Conservation (phyloP, 768 basidiomycete species). For the Leucocoprinus birnbaumii region DNA sequence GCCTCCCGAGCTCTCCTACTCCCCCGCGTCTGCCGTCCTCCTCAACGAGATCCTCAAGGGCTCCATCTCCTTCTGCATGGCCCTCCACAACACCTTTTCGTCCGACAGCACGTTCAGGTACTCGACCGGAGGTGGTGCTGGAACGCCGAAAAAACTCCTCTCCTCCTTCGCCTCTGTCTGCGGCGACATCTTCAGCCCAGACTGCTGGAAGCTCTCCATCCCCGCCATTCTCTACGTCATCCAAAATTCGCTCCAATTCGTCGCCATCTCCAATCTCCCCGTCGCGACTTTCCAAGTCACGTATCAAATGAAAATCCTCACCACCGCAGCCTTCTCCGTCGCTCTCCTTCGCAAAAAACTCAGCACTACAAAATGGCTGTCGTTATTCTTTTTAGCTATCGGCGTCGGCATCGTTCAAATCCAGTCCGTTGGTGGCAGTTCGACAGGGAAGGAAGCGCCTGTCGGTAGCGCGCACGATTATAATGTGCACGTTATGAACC, state of each 20-base stretch:
- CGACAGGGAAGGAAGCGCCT: constrained; percentile 20
- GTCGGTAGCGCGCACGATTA: constrained; percentile 73
- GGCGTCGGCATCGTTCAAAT: constrained; percentile 96
- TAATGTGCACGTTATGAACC: constrained; percentile 75
- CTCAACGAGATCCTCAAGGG: constrained; percentile 95
- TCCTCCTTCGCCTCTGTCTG: constrained; percentile 52
- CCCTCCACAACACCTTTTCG: constrained; percentile 45
- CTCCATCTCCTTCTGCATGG: constrained; percentile 86
- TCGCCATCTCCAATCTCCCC: constrained; percentile 91
- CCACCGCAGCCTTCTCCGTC: constrained; percentile 92
- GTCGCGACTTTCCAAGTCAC: constrained; percentile 98
- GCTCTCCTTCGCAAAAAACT: constrained; percentile 76
- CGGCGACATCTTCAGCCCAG: constrained; percentile 78
- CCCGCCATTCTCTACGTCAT: constrained; percentile 93
- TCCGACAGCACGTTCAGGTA: constrained; percentile 41
- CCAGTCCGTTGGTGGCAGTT: constrained; percentile 43
- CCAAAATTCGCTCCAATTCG: constrained; percentile 97
- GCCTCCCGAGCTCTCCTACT: constrained; percentile 80
- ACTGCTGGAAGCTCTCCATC: constrained; percentile 98
- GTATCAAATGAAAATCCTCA: constrained; percentile 98
- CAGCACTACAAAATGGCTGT: constrained; percentile 76
- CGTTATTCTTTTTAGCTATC: constrained; percentile 83
- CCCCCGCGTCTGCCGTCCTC: constrained; percentile 91
- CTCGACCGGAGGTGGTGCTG: too few relatives aligned
- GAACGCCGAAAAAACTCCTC: constrained; percentile 15